phyloP scores from a whole-genome alignment of 306 rosid genomes.

The Cucumis cinereus region DNA sequence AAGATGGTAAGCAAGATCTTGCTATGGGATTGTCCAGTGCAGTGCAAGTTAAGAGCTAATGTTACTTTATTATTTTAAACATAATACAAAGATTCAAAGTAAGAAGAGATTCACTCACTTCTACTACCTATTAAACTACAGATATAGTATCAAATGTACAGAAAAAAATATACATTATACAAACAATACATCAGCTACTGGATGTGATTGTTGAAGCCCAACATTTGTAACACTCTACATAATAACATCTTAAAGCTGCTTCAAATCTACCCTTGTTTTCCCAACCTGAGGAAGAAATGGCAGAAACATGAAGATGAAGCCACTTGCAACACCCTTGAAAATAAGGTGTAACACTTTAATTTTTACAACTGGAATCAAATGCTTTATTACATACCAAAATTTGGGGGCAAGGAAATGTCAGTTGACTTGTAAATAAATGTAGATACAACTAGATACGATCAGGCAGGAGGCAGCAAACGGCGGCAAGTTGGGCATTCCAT shows the following conservation, averaged over 20 bases:
- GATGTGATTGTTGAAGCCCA: neutral
- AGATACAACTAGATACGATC: constrained; percentile 19
- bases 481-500: constrained; percentile 99
- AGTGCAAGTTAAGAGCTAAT: neutral
- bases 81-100: neutral
- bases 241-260: constrained; percentile 3
- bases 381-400: constrained; percentile 22
- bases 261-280: neutral
- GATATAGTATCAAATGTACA: constrained; percentile 1
- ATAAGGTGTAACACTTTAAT: neutral
- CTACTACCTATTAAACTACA: neutral
- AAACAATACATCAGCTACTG: neutral
- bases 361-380: neutral
- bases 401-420: constrained; percentile 31
- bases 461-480: constrained; percentile 85
- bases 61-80: neutral
- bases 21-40: neutral
- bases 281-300: constrained; percentile 8
- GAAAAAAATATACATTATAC: constrained; percentile 8
- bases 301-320: neutral
- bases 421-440: constrained; percentile 38
- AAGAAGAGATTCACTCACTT: neutral
- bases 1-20: too few relatives aligned
- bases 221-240: neutral
- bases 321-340: neutral